A percentile compares a stretch with the other conserved stretches of the same genome.
Conservation (phyloP, 192 early-diverging fungal genomes). For the Backusella macrospora region DNA sequence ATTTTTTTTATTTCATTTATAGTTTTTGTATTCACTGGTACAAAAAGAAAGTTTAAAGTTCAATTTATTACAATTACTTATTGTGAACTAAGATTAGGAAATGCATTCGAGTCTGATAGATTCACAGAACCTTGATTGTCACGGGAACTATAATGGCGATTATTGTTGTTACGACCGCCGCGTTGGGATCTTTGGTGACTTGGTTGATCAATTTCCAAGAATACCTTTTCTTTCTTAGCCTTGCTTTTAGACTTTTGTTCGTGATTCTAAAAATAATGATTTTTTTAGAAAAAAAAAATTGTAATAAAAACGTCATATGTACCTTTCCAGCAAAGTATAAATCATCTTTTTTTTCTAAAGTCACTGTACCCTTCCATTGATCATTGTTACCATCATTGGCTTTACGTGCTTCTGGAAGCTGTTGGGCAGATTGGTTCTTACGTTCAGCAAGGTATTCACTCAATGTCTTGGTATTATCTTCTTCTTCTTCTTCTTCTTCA, state of each 20-base stretch:
- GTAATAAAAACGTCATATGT: no score
- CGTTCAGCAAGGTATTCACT: constrained; percentile 80
- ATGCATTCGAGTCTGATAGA: constrained; percentile 17
- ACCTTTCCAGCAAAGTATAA: constrained; percentile 75
- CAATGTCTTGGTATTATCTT: constrained; percentile 80
- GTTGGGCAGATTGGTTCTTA: constrained; percentile 45
- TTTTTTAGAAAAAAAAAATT: not conserved
- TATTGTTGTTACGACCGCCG: not conserved
- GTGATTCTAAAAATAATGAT: no score
- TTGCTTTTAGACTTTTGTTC: constrained; percentile 15
- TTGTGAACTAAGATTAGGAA: constrained; percentile 14
- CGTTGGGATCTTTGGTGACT: constrained; percentile 6
- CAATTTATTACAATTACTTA: not conserved
- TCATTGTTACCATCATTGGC: constrained; percentile 88
- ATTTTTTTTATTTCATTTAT: no score
- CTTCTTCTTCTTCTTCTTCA: constrained; percentile 78
- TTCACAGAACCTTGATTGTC: constrained; percentile 18
- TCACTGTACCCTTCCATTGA: constrained; percentile 76
- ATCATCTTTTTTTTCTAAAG: constrained; percentile 74
- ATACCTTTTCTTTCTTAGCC: constrained; percentile 23
- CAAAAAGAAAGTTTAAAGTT: no score
- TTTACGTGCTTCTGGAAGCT: constrained; percentile 64
- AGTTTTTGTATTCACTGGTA: no score
- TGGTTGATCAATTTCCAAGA: constrained; percentile 17
- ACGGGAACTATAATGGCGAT: not conserved